Evolutionary conservation across 1,284 basidiomycete species (phyloP), one percentile per base, ranked within the genome.

Genomic region (Cryptococcus hybrid): DNA sequence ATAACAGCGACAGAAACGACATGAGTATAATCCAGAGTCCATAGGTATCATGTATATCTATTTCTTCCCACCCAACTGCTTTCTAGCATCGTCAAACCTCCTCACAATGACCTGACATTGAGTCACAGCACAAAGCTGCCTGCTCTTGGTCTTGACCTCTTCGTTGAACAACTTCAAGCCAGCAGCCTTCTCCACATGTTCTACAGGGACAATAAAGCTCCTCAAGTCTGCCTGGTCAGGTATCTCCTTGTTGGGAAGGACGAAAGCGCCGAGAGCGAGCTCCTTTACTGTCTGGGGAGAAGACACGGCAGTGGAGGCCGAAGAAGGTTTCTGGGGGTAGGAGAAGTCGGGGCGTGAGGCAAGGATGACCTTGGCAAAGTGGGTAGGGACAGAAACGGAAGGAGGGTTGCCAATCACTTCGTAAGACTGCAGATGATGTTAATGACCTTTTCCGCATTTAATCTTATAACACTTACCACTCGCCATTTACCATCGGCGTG

Each of bases 301-400:
- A 1, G 72, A 70, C 18, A 72, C 59, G 35, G 57, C 49, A 48
- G 61, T 61, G 42, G 68, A 66, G 2, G 47, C 18, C 8, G 69
- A 38, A 18, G 65, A 62, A 24, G 68, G 66, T 49, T 87, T 80
- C 9, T 89, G 89, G 0, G 84, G 87, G 40, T 83, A 83, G 0
- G 88, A 84, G 3, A 88, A 90, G 18, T 85, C 82, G 0, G 90
- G 86, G 64, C 84, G 84, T 0, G 90, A 84, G 1, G 89, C 85
- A 53, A 97, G 82, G 34, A 98, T 86, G 36, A 98, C 93, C 78
- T 98, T 99, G 38, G 95, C 95, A 76, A 99, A 99, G 75, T 99
- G 96, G 4, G 96, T 99, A 0, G 96, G 96, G 6, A 99, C 96
- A 38, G 89, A 82, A 54, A 98, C 82, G 68, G 88, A 90, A 3